Percentiles rank a stretch among this genome's conserved stretches.
Conservation (phyloP, 257 asterid genomes). For the Nyctanthes arbortristis region DNA sequence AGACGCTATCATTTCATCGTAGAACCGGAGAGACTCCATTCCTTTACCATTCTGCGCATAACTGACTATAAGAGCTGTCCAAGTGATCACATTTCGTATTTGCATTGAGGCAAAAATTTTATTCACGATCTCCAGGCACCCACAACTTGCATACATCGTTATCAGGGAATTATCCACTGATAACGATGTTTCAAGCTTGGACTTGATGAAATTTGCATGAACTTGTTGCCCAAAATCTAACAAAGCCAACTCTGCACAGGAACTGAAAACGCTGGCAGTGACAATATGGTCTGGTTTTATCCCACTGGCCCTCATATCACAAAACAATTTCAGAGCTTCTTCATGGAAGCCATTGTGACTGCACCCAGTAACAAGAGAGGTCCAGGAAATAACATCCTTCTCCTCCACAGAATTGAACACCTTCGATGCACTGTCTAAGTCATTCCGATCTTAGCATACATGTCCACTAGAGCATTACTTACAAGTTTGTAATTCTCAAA, state of each 20-base stretch:
- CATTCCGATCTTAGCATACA: constrained; percentile 76
- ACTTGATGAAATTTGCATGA: constrained; percentile 57
- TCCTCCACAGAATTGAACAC: constrained; percentile 46
- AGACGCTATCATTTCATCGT: constrained; percentile 57
- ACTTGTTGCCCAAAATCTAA: constrained; percentile 67
- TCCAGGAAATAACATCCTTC: constrained; percentile 87
- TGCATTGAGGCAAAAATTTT: constrained; percentile 54
- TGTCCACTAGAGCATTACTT: constrained; percentile 75
- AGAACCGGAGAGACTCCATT: constrained; percentile 47
- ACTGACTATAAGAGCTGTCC: constrained; percentile 83
- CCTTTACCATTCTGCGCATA: constrained; percentile 77
- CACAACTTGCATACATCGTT: constrained; percentile 73
- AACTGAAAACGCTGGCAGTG: constrained; percentile 62
- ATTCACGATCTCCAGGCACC: constrained; percentile 56
- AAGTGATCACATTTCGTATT: constrained; percentile 60
- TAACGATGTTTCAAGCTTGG: constrained; percentile 40
- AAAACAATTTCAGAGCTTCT: constrained; percentile 55
- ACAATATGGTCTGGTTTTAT: constrained; percentile 52
- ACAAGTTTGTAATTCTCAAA: constrained; percentile 49
- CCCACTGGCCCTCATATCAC: constrained; percentile 55
- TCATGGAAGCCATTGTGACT: constrained; percentile 60
- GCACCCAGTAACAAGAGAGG: constrained; percentile 70
- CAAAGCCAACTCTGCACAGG: constrained; percentile 69
- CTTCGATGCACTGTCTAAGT: constrained; percentile 40
- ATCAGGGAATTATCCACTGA: constrained; percentile 71